Evolutionary conservation across 2,329 filamentous ascomycete species (phyloP), one percentile per base, ranked within the genome.

Genomic region (Scedosporium boydii): DNA sequence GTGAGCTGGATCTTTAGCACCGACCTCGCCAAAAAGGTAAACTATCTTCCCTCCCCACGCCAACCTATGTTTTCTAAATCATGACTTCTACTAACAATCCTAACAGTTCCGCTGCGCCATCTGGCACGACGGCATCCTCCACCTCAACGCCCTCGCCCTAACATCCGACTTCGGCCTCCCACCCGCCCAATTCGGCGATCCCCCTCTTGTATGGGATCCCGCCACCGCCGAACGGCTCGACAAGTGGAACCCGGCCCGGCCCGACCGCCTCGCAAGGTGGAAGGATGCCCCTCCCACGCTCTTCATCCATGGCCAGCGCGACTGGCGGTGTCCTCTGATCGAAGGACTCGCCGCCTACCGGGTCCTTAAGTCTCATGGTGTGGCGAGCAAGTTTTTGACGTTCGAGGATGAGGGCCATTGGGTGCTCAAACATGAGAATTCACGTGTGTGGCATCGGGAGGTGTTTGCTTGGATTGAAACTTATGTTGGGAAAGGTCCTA

Each of bases 351-450:
- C 87, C 0, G 83, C 86, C 0, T 93, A 92, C 73, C 89, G 91
- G 65, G 83, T 87, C 1, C 76, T 93, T 27, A 88, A 92, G 74
- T 80, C 81, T 14, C 78, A 81, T 60, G 86, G 86, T 0, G 80
- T 92, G 2, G 83, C 87, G 42, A 89, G 86, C 65, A 82, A 85
- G 64, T 86, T 91, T 64, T 68, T 93, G 70, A 87, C 82, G 0
- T 93, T 92, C 68, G 83, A 87, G 0, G 88, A 90, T 70, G 88
- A 91, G 73, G 85, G 87, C 59, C 87, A 90, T 68, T 89, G 82
- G 81, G 86, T 90, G 3, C 69, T 87, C 58, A 86, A 87, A 65
- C 82, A 82, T 1, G 87, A 90, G 73, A 91, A 91, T 69, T 79
- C 80, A 21, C 73, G 89, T 58, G 74, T 87, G 55, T 91, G 88